Evolutionary conservation across 225 moss, liverwort and hornwort genomes (phyloP), one percentile per base, ranked within the genome.

Genomic region (Lunularia cruciata): DNA sequence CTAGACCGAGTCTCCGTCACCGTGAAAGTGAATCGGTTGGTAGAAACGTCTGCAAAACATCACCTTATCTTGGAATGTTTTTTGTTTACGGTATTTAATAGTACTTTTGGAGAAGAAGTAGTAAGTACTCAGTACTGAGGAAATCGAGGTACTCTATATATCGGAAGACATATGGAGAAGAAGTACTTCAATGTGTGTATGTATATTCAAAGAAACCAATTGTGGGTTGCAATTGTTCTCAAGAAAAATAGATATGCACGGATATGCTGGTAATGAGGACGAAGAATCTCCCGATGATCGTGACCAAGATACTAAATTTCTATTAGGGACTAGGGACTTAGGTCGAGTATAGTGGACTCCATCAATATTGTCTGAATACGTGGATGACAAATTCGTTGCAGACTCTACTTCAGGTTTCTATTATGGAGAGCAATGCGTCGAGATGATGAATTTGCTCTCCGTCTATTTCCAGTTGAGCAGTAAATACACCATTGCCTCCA

Each of bases 1-100:
- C n/a, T n/a, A n/a, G n/a, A n/a, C n/a, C n/a, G n/a, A n/a, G n/a
- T n/a, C n/a, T n/a, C n/a, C n/a, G n/a, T n/a, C n/a, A n/a, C n/a
- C n/a, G n/a, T n/a, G n/a, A n/a, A n/a, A n/a, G n/a, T n/a, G n/a
- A n/a, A n/a, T 55, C 55, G 55, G 55, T 55, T 55, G 55, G 55
- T 55, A 30, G 55, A 10, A 52, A 52, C 52, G 52, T 52, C 20
- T 22, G 52, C 52, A 52, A 8, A 26, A 25, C 52, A 52, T 52
- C 52, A 52, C 23, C 52, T 52, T 52, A 23, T 52, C 52, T 52
- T 8, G 22, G 55, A 55, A 55, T 55, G 55, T 55, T 55, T 55
- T 31, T 55, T 11, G 27, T 55, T 55, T 27, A 12, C 28, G 55
- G 55, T 55, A 53, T 7, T 53, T 23, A 26, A 53, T 26, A 26